These are phyloP conservation scores for Margaritispora aquatica DNA, from an alignment of 495 filamentous ascomycete species.

Conservation along the genomic window DNA sequence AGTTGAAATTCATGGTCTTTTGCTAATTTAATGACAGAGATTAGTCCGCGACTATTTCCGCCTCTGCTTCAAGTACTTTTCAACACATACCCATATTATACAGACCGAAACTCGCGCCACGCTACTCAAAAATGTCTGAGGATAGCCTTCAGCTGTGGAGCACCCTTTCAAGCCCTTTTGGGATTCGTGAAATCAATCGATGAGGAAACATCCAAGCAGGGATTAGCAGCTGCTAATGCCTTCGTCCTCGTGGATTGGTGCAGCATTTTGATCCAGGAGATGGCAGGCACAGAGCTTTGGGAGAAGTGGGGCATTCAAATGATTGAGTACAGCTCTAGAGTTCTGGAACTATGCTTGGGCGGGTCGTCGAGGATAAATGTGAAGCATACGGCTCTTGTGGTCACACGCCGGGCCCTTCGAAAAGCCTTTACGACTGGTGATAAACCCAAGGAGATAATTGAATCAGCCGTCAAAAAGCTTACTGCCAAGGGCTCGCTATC, in stretches of 20 bases:
- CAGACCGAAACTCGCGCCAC: constrained; percentile 74
- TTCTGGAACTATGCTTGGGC: constrained; percentile 70
- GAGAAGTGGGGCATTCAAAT: constrained; percentile 60
- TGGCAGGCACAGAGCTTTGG: constrained; percentile 48
- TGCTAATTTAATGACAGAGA: constrained; percentile 15
- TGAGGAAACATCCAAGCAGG: constrained; percentile 63
- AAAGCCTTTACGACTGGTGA: constrained; percentile 54
- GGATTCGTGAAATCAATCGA: constrained; percentile 52
- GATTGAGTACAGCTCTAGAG: constrained; percentile 53
- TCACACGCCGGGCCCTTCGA: constrained; percentile 68
- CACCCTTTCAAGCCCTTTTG: constrained; percentile 47
- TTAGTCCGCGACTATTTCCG: constrained; percentile 17
- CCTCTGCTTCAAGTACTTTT: constrained; percentile 65
- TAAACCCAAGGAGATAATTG: constrained; percentile 52
- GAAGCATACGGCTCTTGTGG: constrained; percentile 58
- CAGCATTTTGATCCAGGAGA: constrained; percentile 61
- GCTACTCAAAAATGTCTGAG: constrained; percentile 74
- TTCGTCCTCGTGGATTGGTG: constrained; percentile 93
- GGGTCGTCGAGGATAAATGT: constrained; percentile 51
- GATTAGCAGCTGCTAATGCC: constrained; percentile 69
- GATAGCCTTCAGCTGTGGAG: constrained; percentile 47
- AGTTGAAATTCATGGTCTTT: neutral
- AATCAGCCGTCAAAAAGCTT: constrained; percentile 56
- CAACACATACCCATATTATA: constrained; percentile 79
- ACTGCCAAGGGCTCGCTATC: constrained; percentile 56